Conservation (phyloP, 2,329 filamentous ascomycete species). For the Fusarium buharicum region DNA sequence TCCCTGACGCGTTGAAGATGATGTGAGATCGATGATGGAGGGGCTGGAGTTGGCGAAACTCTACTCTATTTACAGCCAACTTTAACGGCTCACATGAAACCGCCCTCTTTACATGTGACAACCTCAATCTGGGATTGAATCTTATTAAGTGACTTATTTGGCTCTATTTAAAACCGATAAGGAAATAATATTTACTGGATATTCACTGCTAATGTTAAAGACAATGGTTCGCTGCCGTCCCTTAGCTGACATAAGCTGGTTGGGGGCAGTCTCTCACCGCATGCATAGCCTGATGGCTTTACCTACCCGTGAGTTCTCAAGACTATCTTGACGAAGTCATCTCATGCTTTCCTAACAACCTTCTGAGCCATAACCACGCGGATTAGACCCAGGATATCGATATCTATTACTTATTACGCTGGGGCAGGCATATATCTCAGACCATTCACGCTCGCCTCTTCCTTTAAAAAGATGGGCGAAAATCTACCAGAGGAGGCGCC, state of each 20-base stretch:
- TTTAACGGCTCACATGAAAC: conserved; percentile 8
- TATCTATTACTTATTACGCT: not conserved
- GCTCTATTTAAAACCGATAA: not conserved
- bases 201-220: conserved; percentile 1
- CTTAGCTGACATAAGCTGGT: conserved; percentile 37
- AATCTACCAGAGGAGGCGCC: conserved; percentile 55
- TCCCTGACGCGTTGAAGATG: conserved; percentile 34
- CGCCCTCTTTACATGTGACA: conserved; percentile 26
- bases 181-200: not conserved
- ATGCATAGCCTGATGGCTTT: conserved; percentile 9
- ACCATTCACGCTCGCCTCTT: conserved; percentile 5
- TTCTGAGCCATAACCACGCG: not conserved
- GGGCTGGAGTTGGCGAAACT: conserved; percentile 21
- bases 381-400: not conserved
- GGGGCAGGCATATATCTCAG: not conserved
- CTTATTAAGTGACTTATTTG: not conserved
- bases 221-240: conserved; percentile 7
- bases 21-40: conserved; percentile 36
- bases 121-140: not conserved
- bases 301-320: conserved; percentile 15
- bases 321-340: not conserved
- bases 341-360: not conserved
- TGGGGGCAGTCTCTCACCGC: conserved; percentile 33
- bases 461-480: conserved; percentile 54
- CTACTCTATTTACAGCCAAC: conserved; percentile 1